These are phyloP conservation scores for Curvularia verruculosa DNA, from an alignment of 2,329 filamentous ascomycete species.

Conservation along the genomic window DNA sequence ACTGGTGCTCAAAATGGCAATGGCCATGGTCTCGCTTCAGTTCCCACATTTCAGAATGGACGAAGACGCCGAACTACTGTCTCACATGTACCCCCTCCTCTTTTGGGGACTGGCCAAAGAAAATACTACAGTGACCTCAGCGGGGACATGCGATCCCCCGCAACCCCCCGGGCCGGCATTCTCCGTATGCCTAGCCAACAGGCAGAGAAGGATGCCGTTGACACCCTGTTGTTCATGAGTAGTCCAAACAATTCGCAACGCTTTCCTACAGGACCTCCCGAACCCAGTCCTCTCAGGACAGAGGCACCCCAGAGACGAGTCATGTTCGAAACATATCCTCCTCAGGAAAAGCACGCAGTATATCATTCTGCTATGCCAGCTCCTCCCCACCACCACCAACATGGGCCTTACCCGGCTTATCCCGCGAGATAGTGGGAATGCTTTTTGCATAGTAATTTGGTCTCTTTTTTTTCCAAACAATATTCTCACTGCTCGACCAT, in stretches of 20 bases:
- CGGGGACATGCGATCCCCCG: conserved; percentile 35
- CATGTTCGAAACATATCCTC: conserved; percentile 45
- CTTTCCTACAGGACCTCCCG: conserved; percentile 33
- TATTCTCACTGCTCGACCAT: conserved; percentile 27
- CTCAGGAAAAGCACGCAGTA: conserved; percentile 30
- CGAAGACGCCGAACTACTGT: conserved; percentile 47
- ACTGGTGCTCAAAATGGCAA: conserved; percentile 31
- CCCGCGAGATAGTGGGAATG: conserved; percentile 29
- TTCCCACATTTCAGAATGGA: conserved; percentile 40
- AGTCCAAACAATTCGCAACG: conserved; percentile 70
- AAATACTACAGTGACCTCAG: conserved; percentile 44
- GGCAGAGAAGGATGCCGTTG: conserved; percentile 78
- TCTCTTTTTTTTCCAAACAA: conserved; percentile 6
- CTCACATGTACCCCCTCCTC: conserved; percentile 40
- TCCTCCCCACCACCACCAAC: conserved; percentile 30
- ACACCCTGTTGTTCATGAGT: conserved; percentile 81
- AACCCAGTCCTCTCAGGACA: conserved; percentile 39
- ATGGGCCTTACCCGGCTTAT: conserved; percentile 37
- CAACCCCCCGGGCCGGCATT: conserved; percentile 54
- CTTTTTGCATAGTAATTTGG: not conserved
- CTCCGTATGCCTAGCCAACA: conserved; percentile 73
- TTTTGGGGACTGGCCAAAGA: conserved; percentile 35
- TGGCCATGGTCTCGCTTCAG: conserved; percentile 39
- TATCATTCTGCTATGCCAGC: conserved; percentile 33
- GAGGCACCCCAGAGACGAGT: conserved; percentile 43